Percentiles rank a stretch among this genome's conserved stretches.
Conservation (phyloP, 768 basidiomycete species). For the Neoboletus magnificus region DNA sequence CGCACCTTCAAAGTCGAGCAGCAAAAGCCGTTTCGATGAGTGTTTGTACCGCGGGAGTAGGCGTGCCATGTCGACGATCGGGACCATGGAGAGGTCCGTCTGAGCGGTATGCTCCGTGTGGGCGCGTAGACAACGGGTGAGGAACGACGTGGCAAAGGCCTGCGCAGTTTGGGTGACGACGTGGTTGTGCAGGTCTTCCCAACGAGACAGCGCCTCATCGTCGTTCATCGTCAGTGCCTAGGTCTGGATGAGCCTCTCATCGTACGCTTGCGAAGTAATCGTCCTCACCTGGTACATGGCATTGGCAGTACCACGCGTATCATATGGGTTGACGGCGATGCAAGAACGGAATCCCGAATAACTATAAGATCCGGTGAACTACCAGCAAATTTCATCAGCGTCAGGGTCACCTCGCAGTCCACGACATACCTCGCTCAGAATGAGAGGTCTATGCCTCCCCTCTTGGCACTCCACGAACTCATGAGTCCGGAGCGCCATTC, state of each 20-base stretch:
- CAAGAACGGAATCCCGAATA: conserved; percentile 86
- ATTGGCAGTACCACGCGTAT: conserved; percentile 75
- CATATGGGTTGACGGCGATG: conserved; percentile 85
- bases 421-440: conserved; percentile 67
- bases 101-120: conserved; percentile 59
- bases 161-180: conserved; percentile 87
- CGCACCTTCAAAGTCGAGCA: conserved; percentile 79
- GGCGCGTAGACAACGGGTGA: conserved; percentile 69
- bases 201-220: conserved; percentile 68
- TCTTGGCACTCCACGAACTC: conserved; percentile 88
- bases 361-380: conserved; percentile 86
- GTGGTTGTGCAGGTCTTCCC: conserved; percentile 85
- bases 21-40: conserved; percentile 58
- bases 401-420: not conserved
- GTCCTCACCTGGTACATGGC: conserved; percentile 58
- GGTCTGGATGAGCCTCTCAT: not conserved
- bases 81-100: conserved; percentile 33
- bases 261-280: not conserved
- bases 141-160: conserved; percentile 75
- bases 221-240: conserved; percentile 73
- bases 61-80: conserved; percentile 42
- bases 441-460: conserved; percentile 59
- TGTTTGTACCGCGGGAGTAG: conserved; percentile 68
- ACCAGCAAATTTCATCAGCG: not conserved
- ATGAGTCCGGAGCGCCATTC: conserved; percentile 80